Base-by-base conservation (phyloP, 768 basidiomycete species). In the Pholiota conissans region DNA sequence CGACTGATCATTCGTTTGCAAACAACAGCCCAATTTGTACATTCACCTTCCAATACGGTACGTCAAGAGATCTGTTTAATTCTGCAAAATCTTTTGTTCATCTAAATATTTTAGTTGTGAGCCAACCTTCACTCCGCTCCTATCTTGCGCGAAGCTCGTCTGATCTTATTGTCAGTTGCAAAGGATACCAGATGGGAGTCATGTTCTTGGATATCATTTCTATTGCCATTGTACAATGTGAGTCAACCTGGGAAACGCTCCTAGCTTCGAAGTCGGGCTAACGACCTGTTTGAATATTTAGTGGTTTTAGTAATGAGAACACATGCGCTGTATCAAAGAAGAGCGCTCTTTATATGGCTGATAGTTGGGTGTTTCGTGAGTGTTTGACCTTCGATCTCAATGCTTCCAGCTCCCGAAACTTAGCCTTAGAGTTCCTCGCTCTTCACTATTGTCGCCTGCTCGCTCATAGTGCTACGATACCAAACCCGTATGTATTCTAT, bases 221-320 rank as follows among this genome's bases (percentile, higher is more conserved):
- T 16, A 52, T 61, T 20, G 53, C 52, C 5, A 30, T 55, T 2
- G 46, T 58, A 27, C 52, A 61, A 37, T 47, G 61, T 58, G 34
- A 45, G 42, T 45, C 42, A 7, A 6, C 30, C 5, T 32, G n/a
- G 9, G 20, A 2, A 14, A 3, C 37, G 5, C n/a, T 18, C 14
- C 20, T 16, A 1, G 20, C 5, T 18, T 39, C 37, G 20, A 16
- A 35, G 11, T 39, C 14, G n/a, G 20, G 14, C 16, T 39, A 39
- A n/a, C 13, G 28, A 10, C 20, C 27, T n/a, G 14, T n/a, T 1
- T 18, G 10, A 30, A 26, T 14, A 16, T 47, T 3, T 24, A 61
- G 61, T 52, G n/a, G 57, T 58, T 3, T 49, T 61, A 3, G 27
- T 61, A 8, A 53, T 61, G 48, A 49, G 61, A n/a, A 61, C 61